Base-by-base conservation (phyloP, 805 yeast genomes). In the Sugiyamaella boreocaroliniensis region DNA sequence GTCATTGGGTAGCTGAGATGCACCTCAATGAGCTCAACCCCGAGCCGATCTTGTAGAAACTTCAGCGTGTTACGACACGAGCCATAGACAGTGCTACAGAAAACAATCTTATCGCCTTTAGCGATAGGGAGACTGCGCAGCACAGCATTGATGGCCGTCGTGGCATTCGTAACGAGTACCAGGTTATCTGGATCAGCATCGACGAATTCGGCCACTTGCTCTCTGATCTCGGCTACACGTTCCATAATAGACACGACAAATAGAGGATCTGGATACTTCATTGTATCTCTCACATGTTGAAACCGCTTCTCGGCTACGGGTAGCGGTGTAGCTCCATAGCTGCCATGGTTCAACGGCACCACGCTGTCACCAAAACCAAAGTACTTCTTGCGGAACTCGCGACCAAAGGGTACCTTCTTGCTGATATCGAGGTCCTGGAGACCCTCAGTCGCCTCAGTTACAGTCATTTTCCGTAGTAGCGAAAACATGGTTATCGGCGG, bases 291-390 rank as follows among this genome's bases (percentile, higher is more conserved):
- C 22, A 67, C 49, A 16, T 59, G 60, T 47, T 66, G 58, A 34
- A 66, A 54, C 55, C 68, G 75, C 12, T 66, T 68, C 1, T 75
- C 74, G 20, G 71, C 57, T 1, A 83, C 79, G 4, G 73, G 68
- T 8, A 63, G 68, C 0, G 89, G 85, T 2, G 77, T 70, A 1
- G 76, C 68, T 1, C 89, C 89, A 61, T 66, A 84, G 0, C 86
- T 77, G 7, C 89, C 89, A 62, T 83, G 83, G 65, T 84, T 84
- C 45, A 82, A 75, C 14, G 79, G 77, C 3, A 64, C 63, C 8
- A 72, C 70, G 2, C 64, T 71, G 1, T 69, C 59, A 32, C 68
- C 76, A 11, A 80, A 68, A 1, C 70, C 60, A 62, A 80, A 84
- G 61, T 78, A 70, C 52, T 74, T 66, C n/a, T 71, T n/a, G 16